Base-by-base conservation (phyloP, 2,329 filamentous ascomycete species). In the Orbilia blumenaviensis region DNA sequence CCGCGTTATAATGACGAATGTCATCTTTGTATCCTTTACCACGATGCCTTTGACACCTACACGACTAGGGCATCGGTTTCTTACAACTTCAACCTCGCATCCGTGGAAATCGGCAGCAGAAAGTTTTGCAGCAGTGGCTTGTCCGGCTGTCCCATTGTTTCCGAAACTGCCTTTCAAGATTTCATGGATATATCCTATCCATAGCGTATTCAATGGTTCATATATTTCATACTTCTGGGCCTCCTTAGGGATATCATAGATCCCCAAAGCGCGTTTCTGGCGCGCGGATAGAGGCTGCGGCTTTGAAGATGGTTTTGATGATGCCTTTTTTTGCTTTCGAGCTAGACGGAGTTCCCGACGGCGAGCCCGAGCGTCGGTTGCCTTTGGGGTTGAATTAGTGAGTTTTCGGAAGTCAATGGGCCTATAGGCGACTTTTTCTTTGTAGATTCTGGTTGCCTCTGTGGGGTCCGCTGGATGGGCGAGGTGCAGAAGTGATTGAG, bases 21-120 rank as follows among this genome's bases (percentile, higher is more conserved):
- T 90, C 81, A 91, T 94, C 82, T 91, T 93, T 61, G 91, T 90
- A 84, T 99, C 95, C 82, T 92, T 89, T 42, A 97, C 89, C 75
- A 98, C 91, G 79, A 98, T 94, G 14, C 95, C 95, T 80, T 86
- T 88, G 64, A 94, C 83, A 0, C 95, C 94, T 0, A 99, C 94
- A 14, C 94, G 86, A 64, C 91, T 89, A 14, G 91, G 88, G 82
- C 94, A 97, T 29, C 88, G 84, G 82, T 93, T 95, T 79, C 94
- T 85, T 66, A 94, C 91, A 21, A 98, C 92, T 83, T 93, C 89
- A 18, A 97, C 82, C 79, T 89, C 85, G 14, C 94, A 94, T 1
- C 95, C 95, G 82, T 98, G 94, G 80, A 93, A 94, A 83, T 99
- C 95, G 1, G 94, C 94, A 69, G 90, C 92, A 48, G 88, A 89